Conservation (phyloP, 352 stramenopile genomes). For the Blastocystis sp. region DNA sequence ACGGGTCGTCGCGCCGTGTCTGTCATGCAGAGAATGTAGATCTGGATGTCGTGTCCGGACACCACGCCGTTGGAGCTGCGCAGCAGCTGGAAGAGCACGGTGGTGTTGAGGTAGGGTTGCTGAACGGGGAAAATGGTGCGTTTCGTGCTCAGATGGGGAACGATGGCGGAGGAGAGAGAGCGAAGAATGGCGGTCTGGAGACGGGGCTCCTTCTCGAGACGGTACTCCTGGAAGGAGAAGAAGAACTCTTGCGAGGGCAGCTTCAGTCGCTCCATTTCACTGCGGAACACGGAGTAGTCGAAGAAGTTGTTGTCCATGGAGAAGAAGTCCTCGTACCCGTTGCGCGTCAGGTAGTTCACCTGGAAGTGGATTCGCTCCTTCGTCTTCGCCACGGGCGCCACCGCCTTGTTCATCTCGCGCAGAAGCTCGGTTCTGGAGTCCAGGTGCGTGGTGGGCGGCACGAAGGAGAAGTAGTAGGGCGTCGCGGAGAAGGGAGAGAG, state of each 20-base stretch:
- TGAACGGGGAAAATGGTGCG: conserved; percentile 36
- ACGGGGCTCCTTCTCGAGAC: conserved; percentile 33
- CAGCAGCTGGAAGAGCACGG: conserved; percentile 5
- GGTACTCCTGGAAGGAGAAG: conserved; percentile 58
- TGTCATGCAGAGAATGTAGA: conserved; percentile 67
- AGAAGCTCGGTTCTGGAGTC: background rate
- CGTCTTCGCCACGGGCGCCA: background rate
- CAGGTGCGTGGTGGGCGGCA: background rate
- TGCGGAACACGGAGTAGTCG: conserved; percentile 62
- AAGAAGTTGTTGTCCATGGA: conserved; percentile 39
- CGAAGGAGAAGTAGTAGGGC: background rate
- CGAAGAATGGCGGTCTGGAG: conserved; percentile 38
- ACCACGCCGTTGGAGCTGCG: background rate
- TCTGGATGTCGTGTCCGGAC: conserved; percentile 33
- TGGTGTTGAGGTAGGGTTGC: conserved; percentile 44
- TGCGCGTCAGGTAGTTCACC: conserved; percentile 27
- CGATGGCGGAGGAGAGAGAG: conserved; percentile 1
- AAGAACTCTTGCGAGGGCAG: conserved; percentile 52
- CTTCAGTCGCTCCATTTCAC: conserved; percentile 40
- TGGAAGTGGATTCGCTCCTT: conserved; percentile 64
- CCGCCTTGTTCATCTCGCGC: background rate
- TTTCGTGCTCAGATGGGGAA: conserved; percentile 41
- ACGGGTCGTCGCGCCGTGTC: conserved; percentile 22
- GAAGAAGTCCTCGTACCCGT: conserved; percentile 38
- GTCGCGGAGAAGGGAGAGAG: background rate